Evolutionary conservation across 2,329 filamentous ascomycete species (phyloP).

Genomic region (Epichloe coenophiala): DNA sequence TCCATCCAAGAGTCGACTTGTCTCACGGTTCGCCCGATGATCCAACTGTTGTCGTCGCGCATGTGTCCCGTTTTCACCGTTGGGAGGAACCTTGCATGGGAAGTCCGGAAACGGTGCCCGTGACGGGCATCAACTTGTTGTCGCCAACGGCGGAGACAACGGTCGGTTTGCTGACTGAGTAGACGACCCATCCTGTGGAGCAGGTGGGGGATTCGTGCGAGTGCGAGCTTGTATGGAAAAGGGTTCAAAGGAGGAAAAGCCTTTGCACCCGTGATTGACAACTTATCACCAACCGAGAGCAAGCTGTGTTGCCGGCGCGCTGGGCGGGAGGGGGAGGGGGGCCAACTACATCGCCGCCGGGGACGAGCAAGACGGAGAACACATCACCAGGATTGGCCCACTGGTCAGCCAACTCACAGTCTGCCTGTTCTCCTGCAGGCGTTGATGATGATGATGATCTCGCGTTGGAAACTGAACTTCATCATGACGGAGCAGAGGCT

Average conservation of each 20-base stretch:
- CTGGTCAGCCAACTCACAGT: too few relatives aligned
- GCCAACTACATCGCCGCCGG: too few relatives aligned
- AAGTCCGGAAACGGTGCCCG: slow-evolving; percentile 14
- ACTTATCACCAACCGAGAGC: slow-evolving; percentile 14
- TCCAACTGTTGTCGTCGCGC: slow-evolving; percentile 26
- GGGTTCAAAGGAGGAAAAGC: too few relatives aligned
- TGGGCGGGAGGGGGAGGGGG: too few relatives aligned
- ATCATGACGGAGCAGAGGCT: too few relatives aligned
- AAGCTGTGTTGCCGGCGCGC: too few relatives aligned
- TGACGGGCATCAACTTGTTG: slow-evolving; percentile 13
- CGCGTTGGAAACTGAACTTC: too few relatives aligned
- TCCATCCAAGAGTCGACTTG: slow-evolving; percentile 22
- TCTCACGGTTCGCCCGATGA: slow-evolving; percentile 27
- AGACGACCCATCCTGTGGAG: slow-evolving; percentile 9
- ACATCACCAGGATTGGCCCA: too few relatives aligned
- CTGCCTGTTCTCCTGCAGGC: too few relatives aligned
- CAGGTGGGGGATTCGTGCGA: not conserved
- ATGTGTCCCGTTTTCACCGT: slow-evolving; percentile 20
- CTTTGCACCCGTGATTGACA: too few relatives aligned
- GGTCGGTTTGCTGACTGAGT: slow-evolving; percentile 6
- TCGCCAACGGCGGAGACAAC: slow-evolving; percentile 15
- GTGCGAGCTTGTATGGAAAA: not conserved
- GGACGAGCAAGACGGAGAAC: too few relatives aligned
- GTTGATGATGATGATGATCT: too few relatives aligned
- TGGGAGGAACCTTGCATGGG: slow-evolving; percentile 21